These are phyloP conservation scores for Mycena filopes DNA, from an alignment of 768 basidiomycete species.

Conservation along the genomic window DNA sequence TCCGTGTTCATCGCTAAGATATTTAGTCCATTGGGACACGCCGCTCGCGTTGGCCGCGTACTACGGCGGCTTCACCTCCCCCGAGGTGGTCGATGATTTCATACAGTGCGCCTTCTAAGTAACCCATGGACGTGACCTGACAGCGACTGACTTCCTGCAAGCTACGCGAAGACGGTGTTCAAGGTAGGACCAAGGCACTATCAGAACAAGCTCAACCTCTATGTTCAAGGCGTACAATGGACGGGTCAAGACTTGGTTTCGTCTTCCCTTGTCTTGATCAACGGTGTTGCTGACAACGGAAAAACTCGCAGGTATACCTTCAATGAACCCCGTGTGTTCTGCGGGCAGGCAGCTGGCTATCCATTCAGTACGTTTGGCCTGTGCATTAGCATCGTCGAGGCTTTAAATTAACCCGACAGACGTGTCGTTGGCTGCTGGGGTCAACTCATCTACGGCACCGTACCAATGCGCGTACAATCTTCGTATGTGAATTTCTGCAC, in stretches of 20 bases:
- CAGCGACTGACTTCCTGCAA: conserved; percentile 21
- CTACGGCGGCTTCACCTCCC: conserved; percentile 61
- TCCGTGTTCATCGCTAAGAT: neutral
- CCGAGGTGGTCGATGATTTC: conserved; percentile 58
- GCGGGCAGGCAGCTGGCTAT: conserved; percentile 48
- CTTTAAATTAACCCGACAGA: conserved; percentile 38
- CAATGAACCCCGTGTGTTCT: conserved; percentile 61
- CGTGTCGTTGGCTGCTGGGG: conserved; percentile 50
- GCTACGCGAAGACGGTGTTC: conserved; percentile 62
- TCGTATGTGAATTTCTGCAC: conserved; percentile 39
- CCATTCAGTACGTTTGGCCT: conserved; percentile 50
- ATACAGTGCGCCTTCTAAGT: conserved; percentile 46
- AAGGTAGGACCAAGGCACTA: no score
- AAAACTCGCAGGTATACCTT: conserved; percentile 56
- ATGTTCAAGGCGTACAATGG: conserved; percentile 62
- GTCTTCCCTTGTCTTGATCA: neutral
- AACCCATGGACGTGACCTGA: neutral
- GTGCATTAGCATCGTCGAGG: neutral
- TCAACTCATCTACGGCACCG: conserved; percentile 55
- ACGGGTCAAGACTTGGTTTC: conserved; percentile 58
- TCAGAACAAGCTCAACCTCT: no score
- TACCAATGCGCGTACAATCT: conserved; percentile 58
- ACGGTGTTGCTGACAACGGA: neutral
- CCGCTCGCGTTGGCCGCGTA: conserved; percentile 58
- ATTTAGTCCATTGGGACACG: conserved; percentile 60